Base-by-base conservation (phyloP, 1,139 yeast genomes). In the Saccharomycopsis phalli region DNA sequence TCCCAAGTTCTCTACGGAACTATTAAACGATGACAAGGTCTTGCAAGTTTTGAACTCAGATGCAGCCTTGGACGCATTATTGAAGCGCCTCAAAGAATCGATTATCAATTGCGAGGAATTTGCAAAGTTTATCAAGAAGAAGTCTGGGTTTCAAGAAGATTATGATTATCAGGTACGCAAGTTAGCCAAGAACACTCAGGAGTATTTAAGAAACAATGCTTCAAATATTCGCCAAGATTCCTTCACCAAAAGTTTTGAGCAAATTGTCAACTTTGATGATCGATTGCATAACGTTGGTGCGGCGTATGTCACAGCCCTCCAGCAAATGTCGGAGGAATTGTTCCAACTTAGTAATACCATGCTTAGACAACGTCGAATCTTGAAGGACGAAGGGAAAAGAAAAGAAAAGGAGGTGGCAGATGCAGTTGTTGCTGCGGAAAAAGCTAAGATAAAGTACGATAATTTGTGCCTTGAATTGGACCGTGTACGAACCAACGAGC, bases 381-480 rank as follows among this genome's bases (percentile, higher is more conserved):
- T 80, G 42, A 91, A 88, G 58, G 97, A 91, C 37, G 83, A 82
- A 46, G 86, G 88, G 30, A 71, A 76, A 53, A 68, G 83, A 34
- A 75, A 80, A 51, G 98, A 91, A 54, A 84, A 81, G 55, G 93
- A 81, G 45, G 87, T 88, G 34, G 56, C 68, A 8, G 97, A 91
- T 47, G 76, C 95, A 2, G 87, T 88, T 39, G 64, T 68, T 40
- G 71, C 76, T 32, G 95, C 95, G 1, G 95, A 86, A 48, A 87
- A 88, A 71, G 94, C 97, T 7, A 84, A 81, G 58, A 65, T 70
- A 39, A 84, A 81, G 56, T 88, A 88, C 58, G 75, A 73, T 55
- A 78, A 83, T 44, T 63, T 86, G 27, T 86, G 95, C 55, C 83
- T 79, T 42, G 97, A 91, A 52, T 72, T 86, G 59, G 96, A 91